Evolutionary conservation across 768 basidiomycete genomes (phyloP).

Genomic region (Hericium coralloides): DNA sequence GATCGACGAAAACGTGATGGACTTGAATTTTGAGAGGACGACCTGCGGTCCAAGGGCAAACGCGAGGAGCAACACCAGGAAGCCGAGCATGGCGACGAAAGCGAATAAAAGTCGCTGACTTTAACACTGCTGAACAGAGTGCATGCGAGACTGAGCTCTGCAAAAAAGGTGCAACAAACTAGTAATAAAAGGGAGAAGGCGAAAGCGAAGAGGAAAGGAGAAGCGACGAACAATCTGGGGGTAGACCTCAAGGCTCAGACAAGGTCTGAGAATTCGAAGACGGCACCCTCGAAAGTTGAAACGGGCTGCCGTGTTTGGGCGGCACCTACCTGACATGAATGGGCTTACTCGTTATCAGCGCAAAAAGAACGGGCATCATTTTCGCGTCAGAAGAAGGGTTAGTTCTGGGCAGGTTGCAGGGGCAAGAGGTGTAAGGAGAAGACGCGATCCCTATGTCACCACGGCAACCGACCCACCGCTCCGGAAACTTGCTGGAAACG

Average conservation of each 20-base stretch:
- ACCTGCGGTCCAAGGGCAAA: constrained; percentile 18
- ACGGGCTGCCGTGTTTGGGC: no score
- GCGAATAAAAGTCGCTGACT: neutral
- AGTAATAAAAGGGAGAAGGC: neutral
- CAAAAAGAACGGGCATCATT: neutral
- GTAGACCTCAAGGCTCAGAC: neutral
- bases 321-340: neutral
- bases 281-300: no score
- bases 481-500: no score
- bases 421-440: neutral
- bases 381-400: neutral
- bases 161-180: neutral
- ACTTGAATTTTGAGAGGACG: constrained; percentile 20
- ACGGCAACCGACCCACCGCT: neutral
- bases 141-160: neutral
- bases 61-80: constrained; percentile 4
- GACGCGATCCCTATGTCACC: neutral
- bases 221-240: neutral
- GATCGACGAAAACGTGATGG: constrained; percentile 31
- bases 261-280: no score
- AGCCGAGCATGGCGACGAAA: constrained; percentile 5
- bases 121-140: neutral
- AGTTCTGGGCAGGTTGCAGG: neutral
- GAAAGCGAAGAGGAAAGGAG: neutral
- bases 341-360: neutral